Base-by-base conservation (phyloP, 2,329 filamentous ascomycete species). In the Talaromyces sp. region DNA sequence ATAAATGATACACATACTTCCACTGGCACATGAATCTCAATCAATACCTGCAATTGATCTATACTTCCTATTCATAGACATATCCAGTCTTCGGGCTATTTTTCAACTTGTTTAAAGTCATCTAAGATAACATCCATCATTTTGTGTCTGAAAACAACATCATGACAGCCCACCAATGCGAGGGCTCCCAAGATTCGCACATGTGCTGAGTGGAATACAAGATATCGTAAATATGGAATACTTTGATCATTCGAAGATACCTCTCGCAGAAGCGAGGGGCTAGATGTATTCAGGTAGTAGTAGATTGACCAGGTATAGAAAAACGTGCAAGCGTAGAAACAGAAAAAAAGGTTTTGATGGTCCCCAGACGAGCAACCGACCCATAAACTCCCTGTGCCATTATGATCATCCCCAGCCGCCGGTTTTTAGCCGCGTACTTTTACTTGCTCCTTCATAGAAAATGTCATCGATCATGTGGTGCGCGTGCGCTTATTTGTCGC, bases 401-500 rank as follows among this genome's bases (percentile, higher is more conserved):
- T 67, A 66, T 65, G 63, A 63, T 65, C 58, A 58, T 60, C 54
- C 61, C 58, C 58, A 58, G 55, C 63, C 53, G 47, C 47, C 36
- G 54, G 44, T 19, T 22, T 19, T 22, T 49, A 37, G 47, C 47
- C 48, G 53, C 47, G 40, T 43, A 39, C 52, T 45, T 54, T 56
- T 55, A 33, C 49, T 43, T 43, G 36, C 43, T 43, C 45, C 49
- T 33, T 40, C 47, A 49, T 52, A 55, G 51, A 53, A 56, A 56
- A 49, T 51, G 33, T 57, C 47, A 49, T 57, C 42, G 49, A 61
- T 53, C 39, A 42, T 49, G 51, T 24, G 54, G 49, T 40, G 46
- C 33, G 36, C 60, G 69, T 69, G 49, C 35, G 39, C 61, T 70
- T 69, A 75, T 69, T 75, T 73, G 47, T 75, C 73, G 58, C 65